Base-by-base conservation (phyloP, 495 filamentous ascomycete genomes). In the Hyphodiscus hymeniophilus region DNA sequence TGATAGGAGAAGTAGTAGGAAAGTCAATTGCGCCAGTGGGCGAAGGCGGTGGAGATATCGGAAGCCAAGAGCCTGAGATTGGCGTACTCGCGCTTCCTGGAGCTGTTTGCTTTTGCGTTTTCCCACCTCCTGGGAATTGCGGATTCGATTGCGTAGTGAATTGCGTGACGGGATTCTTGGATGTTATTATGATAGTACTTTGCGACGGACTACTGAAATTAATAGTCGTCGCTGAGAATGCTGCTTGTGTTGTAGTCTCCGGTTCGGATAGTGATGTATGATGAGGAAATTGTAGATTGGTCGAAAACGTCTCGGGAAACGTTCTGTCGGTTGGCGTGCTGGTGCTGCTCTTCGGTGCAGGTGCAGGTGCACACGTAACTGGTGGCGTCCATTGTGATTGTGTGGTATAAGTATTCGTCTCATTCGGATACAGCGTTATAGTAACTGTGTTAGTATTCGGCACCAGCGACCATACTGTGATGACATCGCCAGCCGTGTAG, bases 381-480 rank as follows among this genome's bases (percentile, higher is more conserved):
- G 55, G 55, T 2, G 55, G 47, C 6, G 51, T 54, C 12, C 47
- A 54, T 42, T 58, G 50, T 15, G 55, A 38, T 2, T 26, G 30
- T 28, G 17, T 28, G 8, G 47, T 16, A 15, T 24, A 46, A 1
- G 42, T 24, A 10, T 42, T 34, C 7, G 47, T 26, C 5, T 24
- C 3, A 38, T 52, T 52, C 2, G 22, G 28, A 8, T 22, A 43
- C 16, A 54, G n/a, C 1, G 55, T 58, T 11, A 48, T 13, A 1
- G 43, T 50, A 1, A 46, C 36, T 5, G 54, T 57, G 7, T 34
- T 54, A 0, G 55, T 47, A 38, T 58, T 58, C 17, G 51, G 55
- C 12, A 50, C 3, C 7, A 58, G 44, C 1, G 10, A 13, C 36
- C 44, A 58, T 6, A 50, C 22, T 42, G 54, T 57, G 10, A 42